Evolutionary conservation across 139 green algal species (phyloP), one percentile per base, ranked within the genome.

Genomic region (Volvox africanus): DNA sequence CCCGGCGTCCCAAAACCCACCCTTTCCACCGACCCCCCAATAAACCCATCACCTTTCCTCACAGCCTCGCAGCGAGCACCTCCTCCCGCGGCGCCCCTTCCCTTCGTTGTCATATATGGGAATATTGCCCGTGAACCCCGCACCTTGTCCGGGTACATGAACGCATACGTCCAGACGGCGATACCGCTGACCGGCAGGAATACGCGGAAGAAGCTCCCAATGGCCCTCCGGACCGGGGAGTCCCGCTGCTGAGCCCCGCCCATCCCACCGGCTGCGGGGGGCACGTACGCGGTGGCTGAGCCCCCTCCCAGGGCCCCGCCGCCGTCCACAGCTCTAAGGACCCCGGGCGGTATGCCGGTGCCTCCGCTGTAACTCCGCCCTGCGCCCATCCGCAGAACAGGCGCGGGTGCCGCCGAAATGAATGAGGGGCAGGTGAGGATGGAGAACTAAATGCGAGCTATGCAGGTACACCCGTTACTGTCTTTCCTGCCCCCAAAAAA

Each of bases 81-180:
- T 75, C 67, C 67, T 14, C 67, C 67, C 24, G 67, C n/a, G n/a
- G n/a, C n/a, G n/a, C 67, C 67, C 67, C 67, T 11, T 28, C 67
- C 11, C 67, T n/a, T n/a, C n/a, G n/a, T n/a, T n/a, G n/a, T n/a
- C n/a, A n/a, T n/a, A n/a, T n/a, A 75, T 12, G 22, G 67, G 67
- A 55, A 55, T 73, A 9, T 12, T 16, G 65, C 65, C 24, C 65
- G 21, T 73, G 65, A 24, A 5, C 65, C 78, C 55, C 86, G 0
- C 55, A 90, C 86, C 32, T 92, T 20, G 82, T 94, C 90, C 11
- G 90, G 87, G 78, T 94, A 79, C 24, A 85, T 92, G 90, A 90
- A 93, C 3, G 87, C 90, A 61, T 92, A 92, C 55, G 24, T 67
- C 50, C 93, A 36, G 62, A 82, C 77, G 75, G n/a, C 44, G 0